Evolutionary conservation across 805 yeast genomes (phyloP), one percentile per base, ranked within the genome.

Genomic region (Yarrowia deformans): DNA sequence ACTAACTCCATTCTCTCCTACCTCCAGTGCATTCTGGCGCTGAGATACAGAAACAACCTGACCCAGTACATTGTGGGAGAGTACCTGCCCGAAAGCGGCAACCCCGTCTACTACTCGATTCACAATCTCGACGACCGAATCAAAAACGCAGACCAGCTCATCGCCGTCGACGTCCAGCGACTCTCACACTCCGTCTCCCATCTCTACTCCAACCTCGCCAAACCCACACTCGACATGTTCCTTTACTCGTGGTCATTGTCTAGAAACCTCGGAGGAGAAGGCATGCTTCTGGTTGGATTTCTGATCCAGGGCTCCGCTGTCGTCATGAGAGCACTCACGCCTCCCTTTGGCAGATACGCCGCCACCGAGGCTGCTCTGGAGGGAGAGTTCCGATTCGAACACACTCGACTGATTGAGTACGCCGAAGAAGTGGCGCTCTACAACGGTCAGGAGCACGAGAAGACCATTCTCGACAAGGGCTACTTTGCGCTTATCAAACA

Each of bases 371-470:
- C 97, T 18, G 84, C 87, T 58, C 81, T 92, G 67, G 98, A 93
- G 77, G 96, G 97, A 70, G 88, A 89, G 75, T 89, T 92, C 74
- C 87, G 97, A 73, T 85, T 90, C 18, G 84, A 89, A 34, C 98
- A 93, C 79, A 88, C 97, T 1, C 89, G 92, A 75, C 81, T 93
- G 18, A 91, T 91, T 35, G 81, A 86, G 58, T 90, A 88, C 76
- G 86, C 85, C 74, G 98, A 93, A 79, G 97, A 93, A 76, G 88
- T 93, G 73, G 98, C 97, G 0, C 81, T 93, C 66, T 84, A 91
- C 67, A 85, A 89, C 70, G 97, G 97, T 29, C 94, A 92, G 77
- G 78, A 85, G 16, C 84, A 91, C 68, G 98, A 93, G 77, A 81
- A 90, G 71, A 90, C 89, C 73, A 83, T 86, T 71, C 79, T 93